Evolutionary conservation across 2,329 filamentous ascomycete species (phyloP).

Genomic region (Penicillium psychrosexuale): DNA sequence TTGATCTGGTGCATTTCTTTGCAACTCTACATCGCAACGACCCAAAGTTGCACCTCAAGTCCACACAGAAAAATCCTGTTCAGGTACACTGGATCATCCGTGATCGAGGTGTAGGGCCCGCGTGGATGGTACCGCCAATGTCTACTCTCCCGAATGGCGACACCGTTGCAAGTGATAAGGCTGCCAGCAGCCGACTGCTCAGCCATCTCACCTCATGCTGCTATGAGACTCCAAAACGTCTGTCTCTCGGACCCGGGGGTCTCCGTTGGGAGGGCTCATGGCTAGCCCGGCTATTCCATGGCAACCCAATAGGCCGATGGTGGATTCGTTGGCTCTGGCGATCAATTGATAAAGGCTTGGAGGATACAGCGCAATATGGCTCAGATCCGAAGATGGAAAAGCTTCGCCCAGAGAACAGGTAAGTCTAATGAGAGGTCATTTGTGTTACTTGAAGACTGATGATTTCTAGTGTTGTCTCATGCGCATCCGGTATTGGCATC

Average conservation of each 20-base stretch:
- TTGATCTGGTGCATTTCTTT: constrained; percentile 28
- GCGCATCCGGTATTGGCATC: constrained; percentile 21
- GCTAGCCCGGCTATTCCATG: constrained; percentile 19
- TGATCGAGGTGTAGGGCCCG: constrained; percentile 17
- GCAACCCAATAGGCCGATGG: constrained; percentile 22
- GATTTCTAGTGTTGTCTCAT: constrained; percentile 17
- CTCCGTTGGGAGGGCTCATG: constrained; percentile 22
- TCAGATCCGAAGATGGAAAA: constrained; percentile 18
- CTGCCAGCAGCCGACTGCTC: constrained; percentile 21
- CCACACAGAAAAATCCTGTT: constrained; percentile 8
- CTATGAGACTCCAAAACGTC: constrained; percentile 17
- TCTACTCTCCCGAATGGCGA: constrained; percentile 18
- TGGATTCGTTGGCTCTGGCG: constrained; percentile 20
- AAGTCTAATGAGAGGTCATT: neutral
- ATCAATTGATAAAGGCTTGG: constrained; percentile 14
- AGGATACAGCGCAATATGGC: constrained; percentile 15
- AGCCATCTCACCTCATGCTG: constrained; percentile 19
- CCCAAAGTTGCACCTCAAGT: constrained; percentile 9
- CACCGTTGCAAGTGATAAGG: constrained; percentile 22
- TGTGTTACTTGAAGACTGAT: neutral
- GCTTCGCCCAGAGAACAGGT: constrained; percentile 22
- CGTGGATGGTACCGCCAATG: constrained; percentile 25
- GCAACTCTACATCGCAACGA: constrained; percentile 22
- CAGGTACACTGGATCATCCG: constrained; percentile 27
- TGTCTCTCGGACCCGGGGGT: constrained; percentile 1